Base-by-base conservation (phyloP, 228 moss, liverwort and hornwort genomes). In the Sphagnum magellanicum region DNA sequence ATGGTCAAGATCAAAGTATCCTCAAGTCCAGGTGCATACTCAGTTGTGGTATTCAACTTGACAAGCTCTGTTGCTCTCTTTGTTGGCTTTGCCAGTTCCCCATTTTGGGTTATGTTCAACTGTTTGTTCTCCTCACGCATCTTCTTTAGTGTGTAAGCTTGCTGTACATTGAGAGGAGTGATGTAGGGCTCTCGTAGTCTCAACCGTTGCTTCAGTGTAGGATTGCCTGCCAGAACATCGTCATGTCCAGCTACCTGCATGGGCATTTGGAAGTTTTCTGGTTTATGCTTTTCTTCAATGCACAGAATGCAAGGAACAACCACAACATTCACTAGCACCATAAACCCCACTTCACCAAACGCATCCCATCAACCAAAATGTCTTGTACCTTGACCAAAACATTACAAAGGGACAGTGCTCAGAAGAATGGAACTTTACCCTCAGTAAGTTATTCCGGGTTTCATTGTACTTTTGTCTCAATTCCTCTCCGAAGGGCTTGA, bases 101-200 rank as follows among this genome's bases (percentile, higher is more conserved):
- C 78, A 50, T 77, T 17, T 49, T 57, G 72, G 12, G 7, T 50
- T 10, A 63, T 52, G 55, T 61, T 53, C 0, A 5, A 65, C 16
- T 72, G 5, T 6, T 49, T 8, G 59, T 50, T 78, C 64, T 61
- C 76, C 16, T 92, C 92, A 63, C 96, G 87, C 77, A 96, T 96
- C 76, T 71, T 96, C 57, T 84, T 80, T 62, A 96, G 67, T 47
- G 89, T 89, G 64, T 71, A 85, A 2, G 88, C 92, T 81, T 96
- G 96, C 51, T 92, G 83, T 49, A 92, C 91, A 70, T 96, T 96
- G 53, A 96, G 88, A 66, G 92, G 89, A 12, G 79, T 91, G 71
- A 96, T 96, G 74, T 92, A 96, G 49, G 89, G 88, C 66, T 96
- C 96, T 60, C 96, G 76, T 13, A 96, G 79, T 83, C 92, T 80